Percentiles rank a stretch among this genome's conserved stretches.
These are phyloP conservation scores for Lycium barbarum DNA, from an alignment of 257 asterid species.

Conservation along the genomic window DNA sequence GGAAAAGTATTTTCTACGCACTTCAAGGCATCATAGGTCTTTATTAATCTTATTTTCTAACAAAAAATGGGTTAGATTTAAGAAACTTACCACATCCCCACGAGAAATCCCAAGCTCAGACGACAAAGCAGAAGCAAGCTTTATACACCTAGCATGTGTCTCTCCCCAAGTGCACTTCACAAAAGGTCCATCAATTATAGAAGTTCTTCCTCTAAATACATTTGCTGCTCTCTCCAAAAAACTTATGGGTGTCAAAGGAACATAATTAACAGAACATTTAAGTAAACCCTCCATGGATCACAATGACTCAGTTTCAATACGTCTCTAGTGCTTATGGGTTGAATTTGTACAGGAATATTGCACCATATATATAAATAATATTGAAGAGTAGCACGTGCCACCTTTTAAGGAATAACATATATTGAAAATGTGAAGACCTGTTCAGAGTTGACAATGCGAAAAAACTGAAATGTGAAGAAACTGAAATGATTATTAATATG, in stretches of 20 bases:
- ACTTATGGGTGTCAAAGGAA: slow-evolving; percentile 47
- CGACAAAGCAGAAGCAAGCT: slow-evolving; percentile 44
- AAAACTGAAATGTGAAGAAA: neutral
- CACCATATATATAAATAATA: neutral
- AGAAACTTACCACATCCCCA: slow-evolving; percentile 44
- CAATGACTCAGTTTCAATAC: neutral
- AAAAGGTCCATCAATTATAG: slow-evolving; percentile 37
- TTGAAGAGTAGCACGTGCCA: neutral
- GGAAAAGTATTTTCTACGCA: neutral
- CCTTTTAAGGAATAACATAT: neutral
- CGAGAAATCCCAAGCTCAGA: slow-evolving; percentile 42
- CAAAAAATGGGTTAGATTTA: neutral
- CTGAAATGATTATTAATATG: neutral
- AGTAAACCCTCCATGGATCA: slow-evolving; percentile 23
- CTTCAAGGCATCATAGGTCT: neutral
- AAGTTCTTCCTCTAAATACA: slow-evolving; percentile 44
- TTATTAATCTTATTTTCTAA: neutral
- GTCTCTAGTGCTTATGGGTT: neutral
- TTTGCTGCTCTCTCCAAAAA: slow-evolving; percentile 46
- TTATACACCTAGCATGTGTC: slow-evolving; percentile 43
- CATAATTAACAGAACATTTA: slow-evolving; percentile 43
- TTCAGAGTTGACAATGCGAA: neutral
- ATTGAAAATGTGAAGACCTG: neutral
- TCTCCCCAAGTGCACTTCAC: slow-evolving; percentile 46
- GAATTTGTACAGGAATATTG: neutral